These are phyloP conservation scores for Lithospermum erythrorhizon DNA, from an alignment of 257 asterid genomes.

Conservation along the genomic window DNA sequence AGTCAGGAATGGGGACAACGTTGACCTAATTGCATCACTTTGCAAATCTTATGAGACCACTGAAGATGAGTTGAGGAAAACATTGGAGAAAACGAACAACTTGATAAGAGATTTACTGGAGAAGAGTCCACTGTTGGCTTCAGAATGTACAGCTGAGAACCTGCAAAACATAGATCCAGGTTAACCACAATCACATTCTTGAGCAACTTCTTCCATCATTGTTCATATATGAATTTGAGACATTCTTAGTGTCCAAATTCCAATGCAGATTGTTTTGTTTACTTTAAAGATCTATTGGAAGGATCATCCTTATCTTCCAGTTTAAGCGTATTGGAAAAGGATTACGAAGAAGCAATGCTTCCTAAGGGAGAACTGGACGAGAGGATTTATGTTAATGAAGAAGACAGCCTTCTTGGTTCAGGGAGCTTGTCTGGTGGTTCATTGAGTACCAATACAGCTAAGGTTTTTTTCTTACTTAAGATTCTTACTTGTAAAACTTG, in stretches of 20 bases:
- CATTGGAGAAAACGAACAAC: constrained; percentile 52
- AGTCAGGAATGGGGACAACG: constrained; percentile 74
- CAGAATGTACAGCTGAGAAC: constrained; percentile 45
- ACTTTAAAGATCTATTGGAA: constrained; percentile 65
- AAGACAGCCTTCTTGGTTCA: constrained; percentile 77
- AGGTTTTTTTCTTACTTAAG: constrained; percentile 19
- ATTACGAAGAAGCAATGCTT: constrained; percentile 45
- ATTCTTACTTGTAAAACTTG: background rate
- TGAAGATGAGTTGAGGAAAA: constrained; percentile 64
- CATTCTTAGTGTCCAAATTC: constrained; percentile 13
- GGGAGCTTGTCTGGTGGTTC: constrained; percentile 78
- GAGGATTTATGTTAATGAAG: constrained; percentile 68
- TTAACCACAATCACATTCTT: constrained; percentile 14
- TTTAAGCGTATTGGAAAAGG: constrained; percentile 49
- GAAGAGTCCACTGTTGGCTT: constrained; percentile 46
- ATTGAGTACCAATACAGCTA: constrained; percentile 33
- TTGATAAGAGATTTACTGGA: constrained; percentile 51
- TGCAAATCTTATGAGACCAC: constrained; percentile 67
- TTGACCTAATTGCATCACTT: constrained; percentile 70
- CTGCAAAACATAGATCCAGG: constrained; percentile 55
- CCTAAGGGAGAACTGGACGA: constrained; percentile 74
- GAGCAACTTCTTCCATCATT: constrained; percentile 4
- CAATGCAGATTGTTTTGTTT: constrained; percentile 69
- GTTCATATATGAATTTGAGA: background rate
- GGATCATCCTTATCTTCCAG: constrained; percentile 50